Evolutionary conservation across 2,329 filamentous ascomycete species (phyloP), one percentile per base, ranked within the genome.

Genomic region (Pseudodiploospora longispora): DNA sequence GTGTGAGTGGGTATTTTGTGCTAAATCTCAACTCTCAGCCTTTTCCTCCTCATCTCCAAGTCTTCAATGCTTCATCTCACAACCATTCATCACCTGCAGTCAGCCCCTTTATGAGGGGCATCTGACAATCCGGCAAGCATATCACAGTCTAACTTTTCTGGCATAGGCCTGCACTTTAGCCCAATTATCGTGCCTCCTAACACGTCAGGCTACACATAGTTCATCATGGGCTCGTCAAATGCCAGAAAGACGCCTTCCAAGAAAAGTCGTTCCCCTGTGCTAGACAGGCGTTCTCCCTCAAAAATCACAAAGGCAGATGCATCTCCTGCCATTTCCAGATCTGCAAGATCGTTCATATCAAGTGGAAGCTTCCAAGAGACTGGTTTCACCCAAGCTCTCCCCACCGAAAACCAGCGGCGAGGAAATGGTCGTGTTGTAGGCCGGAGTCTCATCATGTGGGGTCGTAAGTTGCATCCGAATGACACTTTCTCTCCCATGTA

Each of bases 371-470:
- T 42, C 29, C 33, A 47, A n/a, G 50, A 49, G 10, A 45, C 53
- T 6, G 43, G 42, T 4, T 61, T 51, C 31, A 54, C 57, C 1
- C 56, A 58, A n/a, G 39, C 37, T 1, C 50, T 55, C 3, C 59
- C 58, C 0, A 60, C 56, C 1, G 42, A 52, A 3, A 42, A 57
- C 31, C 51, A 62, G 41, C 49, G 50, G 6, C 50, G 50, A 10
- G 46, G 42, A 7, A 63, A 62, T 47, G 60, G 60, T 7, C 58
- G 60, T 10, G 48, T 53, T 5, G 29, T 44, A 5, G 67, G 67
- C 6, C 63, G 69, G 6, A 62, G 58, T 29, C 52, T 72, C 3
- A 65, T 72, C 28, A 54, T 59, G 28, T 72, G 69, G 69, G 58
- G 56, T n/a, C 62, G 69, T 71, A 59, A 61, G 68, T 58, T 38